Conservation (phyloP, 2,329 filamentous ascomycete species). For the Chaetoscypha palmicola region DNA sequence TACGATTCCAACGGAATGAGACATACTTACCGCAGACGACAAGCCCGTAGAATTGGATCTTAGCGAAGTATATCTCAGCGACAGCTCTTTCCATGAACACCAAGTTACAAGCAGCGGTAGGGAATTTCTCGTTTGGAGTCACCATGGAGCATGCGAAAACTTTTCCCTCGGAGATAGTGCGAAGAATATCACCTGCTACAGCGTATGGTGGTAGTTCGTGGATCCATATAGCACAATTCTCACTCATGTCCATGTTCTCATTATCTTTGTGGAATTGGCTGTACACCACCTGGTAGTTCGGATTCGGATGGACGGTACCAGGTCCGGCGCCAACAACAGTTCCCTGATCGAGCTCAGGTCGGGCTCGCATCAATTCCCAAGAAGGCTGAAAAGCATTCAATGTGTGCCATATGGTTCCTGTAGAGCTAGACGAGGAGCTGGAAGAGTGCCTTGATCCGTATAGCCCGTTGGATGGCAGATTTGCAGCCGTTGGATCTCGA, state of each 20-base stretch:
- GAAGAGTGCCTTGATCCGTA: no score
- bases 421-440: no score
- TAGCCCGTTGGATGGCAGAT: no score
- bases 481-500: no score
- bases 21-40: not conserved
- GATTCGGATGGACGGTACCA: not conserved
- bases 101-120: slow-evolving; percentile 6
- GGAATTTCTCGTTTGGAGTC: not conserved
- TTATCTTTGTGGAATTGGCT: slow-evolving; percentile 7
- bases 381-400: not conserved
- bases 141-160: slow-evolving; percentile 10
- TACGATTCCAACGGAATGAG: not conserved
- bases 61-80: slow-evolving; percentile 4
- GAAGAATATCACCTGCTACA: slow-evolving; percentile 4
- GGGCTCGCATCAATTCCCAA: not conserved
- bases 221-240: slow-evolving; percentile 11
- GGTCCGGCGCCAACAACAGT: not conserved
- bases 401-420: no score
- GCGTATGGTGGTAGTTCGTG: slow-evolving; percentile 2
- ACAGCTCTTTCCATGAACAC: slow-evolving; percentile 9
- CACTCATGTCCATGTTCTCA: not conserved
- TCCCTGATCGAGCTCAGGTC: not conserved
- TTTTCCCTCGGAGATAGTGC: slow-evolving; percentile 8
- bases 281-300: slow-evolving; percentile 10
- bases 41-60: not conserved